Percentiles rank a stretch among this genome's conserved stretches.
Evolutionary conservation across 139 green algal genomes (phyloP).

Genomic region (Klebsormidium nitens): DNA sequence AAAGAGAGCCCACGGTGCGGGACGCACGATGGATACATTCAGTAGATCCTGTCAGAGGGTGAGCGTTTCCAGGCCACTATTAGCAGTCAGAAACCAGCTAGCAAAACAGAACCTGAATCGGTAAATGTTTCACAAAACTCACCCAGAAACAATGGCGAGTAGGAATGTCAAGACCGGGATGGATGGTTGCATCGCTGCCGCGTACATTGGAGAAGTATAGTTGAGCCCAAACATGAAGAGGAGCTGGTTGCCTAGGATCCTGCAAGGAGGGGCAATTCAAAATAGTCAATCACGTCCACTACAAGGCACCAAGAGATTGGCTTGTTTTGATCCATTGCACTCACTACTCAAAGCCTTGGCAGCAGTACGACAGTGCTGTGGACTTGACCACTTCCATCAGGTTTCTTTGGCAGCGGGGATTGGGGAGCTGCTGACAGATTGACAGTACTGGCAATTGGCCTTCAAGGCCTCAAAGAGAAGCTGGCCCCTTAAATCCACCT

Average conservation of each 20-base stretch:
- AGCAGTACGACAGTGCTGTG: not conserved
- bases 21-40: too few relatives aligned
- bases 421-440: not conserved
- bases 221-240: conserved; percentile 32
- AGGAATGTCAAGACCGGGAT: conserved; percentile 38
- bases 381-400: not conserved
- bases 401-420: not conserved
- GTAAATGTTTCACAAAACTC: too few relatives aligned
- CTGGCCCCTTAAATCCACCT: too few relatives aligned
- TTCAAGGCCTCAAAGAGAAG: not conserved
- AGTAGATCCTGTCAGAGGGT: not conserved
- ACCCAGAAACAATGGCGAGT: conserved; percentile 15
- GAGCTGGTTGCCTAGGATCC: conserved; percentile 32
- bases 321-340: not conserved
- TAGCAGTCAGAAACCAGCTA: not conserved
- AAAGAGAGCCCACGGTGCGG: too few relatives aligned
- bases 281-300: not conserved
- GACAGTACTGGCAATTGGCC: not conserved
- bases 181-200: conserved; percentile 27
- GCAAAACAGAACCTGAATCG: not conserved
- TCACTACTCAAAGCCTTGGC: not conserved
- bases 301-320: not conserved
- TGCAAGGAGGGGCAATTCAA: conserved; percentile 8
- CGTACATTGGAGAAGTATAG: conserved; percentile 8
- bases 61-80: not conserved